Evolutionary conservation across 2,329 filamentous ascomycete species (phyloP), one percentile per base, ranked within the genome.

Genomic region (Ophiostoma angusticollis): DNA sequence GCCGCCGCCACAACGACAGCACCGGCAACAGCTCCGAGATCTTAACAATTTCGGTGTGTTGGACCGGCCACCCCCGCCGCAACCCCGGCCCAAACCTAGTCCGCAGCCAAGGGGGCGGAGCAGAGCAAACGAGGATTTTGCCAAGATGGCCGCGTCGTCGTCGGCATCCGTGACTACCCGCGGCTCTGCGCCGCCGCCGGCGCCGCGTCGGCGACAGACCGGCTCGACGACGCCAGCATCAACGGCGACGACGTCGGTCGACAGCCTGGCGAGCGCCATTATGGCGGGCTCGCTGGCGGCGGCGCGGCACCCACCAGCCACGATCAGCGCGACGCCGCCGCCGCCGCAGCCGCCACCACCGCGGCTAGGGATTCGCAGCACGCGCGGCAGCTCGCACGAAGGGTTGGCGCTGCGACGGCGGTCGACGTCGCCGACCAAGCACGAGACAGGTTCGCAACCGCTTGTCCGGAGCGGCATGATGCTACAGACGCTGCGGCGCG

Each of bases 251-350:
- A 59, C 51, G 21, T 69, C 70, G 1, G 65, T 83, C 9, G 70
- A 78, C 42, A 76, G 76, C 0, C 69, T 87, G 7, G 77, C 80
- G 11, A 74, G 74, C 49, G 83, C 83, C 45, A 84, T 87, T 42
- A 70, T 87, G 50, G 82, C 81, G 2, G 77, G 80, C 2, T 81
- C 78, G 18, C 64, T 87, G 0, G 83, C 83, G 5, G 74, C 80
- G 1, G 67, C 76, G 2, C 72, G 75, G 45, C 61, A 59, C 39
- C 64, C 55, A 34, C 62, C 54, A 37, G 64, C 55, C 29, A 4
- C 25, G 13, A 18, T 28, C 35, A n/a, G n/a, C 14, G 9, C n/a
- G 17, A 12, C 29, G 6, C 19, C 58, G 53, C 57, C 55, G 48
- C 50, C 59, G 37, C 55, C 49, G 52, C 51, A 22, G 3, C 30